Evolutionary conservation across 306 rosid genomes (phyloP), one percentile per base, ranked within the genome.

Genomic region (Prunus campanulata): DNA sequence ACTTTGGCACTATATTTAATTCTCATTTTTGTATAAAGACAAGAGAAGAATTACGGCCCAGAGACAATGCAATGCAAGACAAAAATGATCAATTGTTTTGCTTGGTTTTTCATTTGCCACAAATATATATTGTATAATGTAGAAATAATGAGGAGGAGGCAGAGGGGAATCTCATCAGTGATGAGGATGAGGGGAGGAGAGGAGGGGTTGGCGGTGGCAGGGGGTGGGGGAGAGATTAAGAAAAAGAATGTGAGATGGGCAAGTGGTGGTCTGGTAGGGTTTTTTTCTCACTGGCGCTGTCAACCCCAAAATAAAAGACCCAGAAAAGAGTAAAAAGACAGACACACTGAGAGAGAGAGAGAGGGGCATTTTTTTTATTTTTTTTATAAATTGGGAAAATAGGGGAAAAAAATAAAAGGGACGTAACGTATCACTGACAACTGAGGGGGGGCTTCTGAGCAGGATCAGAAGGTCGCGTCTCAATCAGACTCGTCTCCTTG

Each of bases 371-470:
- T 22, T 7, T 3, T 11, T 0, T 12, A 11, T 24, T 2, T 1
- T 2, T 12, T 60, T 12, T 60, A 0, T 1, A 39, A 6, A 39
- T 56, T 12, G 1, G 25, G 42, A 3, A 25, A 2, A 63, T 19
- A 50, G 3, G 32, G 3, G 16, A 12, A 15, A 74, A 59, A 67
- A 66, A 15, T 59, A 59, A 67, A 66, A 69, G 5, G n/a, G 90
- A 83, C 78, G 84, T 78, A 52, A 86, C 86, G 80, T 70, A 78
- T 78, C 90, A 83, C 87, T 86, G 87, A 81, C 81, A 67, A 10
- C 44, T 29, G 25, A 49, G 30, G 1, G 32, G 9, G 44, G 9
- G 9, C 9, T 39, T 14, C n/a, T 60, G 66, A 5, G 19, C 65
- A 2, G 19, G 78, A 2, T 47, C 73, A 83, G 83, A 14, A 81